Evolutionary conservation across 352 stramenopile genomes (phyloP), one percentile per base, ranked within the genome.

Genomic region (Pythium aristosporum): DNA sequence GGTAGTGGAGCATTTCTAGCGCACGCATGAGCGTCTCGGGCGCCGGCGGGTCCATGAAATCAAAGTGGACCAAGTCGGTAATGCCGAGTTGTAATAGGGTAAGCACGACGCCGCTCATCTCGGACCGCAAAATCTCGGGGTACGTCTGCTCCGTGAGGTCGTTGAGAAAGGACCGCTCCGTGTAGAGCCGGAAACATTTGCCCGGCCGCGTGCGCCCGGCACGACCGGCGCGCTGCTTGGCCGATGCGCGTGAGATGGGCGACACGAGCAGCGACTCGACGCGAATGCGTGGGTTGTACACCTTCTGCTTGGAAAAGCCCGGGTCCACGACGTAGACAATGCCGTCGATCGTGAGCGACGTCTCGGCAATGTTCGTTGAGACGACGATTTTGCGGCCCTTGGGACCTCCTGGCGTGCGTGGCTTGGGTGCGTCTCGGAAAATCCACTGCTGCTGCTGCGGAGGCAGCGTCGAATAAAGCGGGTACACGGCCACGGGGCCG

Each of bases 281-380:
- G 44, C 97, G 91, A 61, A 98, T 98, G 25, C 97, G 85, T 37
- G 98, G 97, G 82, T 99, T 99, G 84, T 99, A 99, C 28, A 99
- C 94, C 81, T 99, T 99, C 77, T 99, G 97, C 81, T 99, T 99
- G 34, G 87, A 98, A 70, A 99, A 99, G 51, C 98, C 98, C 25
- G 97, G 96, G 79, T 99, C 98, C 46, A 99, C 89, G 36, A 99
- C 98, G 77, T 99, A 99, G 16, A 99, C 97, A 63, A 99, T 99
- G 25, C 97, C 98, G 76, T 99, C 97, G 77, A 99, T 99, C 2
- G 98, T 99, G n/a, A 99, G 72, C 61, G 94, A 99, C 23, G 98
- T 99, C 77, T 99, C 98, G 25, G 98, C 98, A 71, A 99, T 98
- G 78, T 99, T 99, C 46, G 98, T 99, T 15, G 89, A 96, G 42